Evolutionary conservation across 768 basidiomycete species (phyloP).

Genomic region (Tremella mesenterica): DNA sequence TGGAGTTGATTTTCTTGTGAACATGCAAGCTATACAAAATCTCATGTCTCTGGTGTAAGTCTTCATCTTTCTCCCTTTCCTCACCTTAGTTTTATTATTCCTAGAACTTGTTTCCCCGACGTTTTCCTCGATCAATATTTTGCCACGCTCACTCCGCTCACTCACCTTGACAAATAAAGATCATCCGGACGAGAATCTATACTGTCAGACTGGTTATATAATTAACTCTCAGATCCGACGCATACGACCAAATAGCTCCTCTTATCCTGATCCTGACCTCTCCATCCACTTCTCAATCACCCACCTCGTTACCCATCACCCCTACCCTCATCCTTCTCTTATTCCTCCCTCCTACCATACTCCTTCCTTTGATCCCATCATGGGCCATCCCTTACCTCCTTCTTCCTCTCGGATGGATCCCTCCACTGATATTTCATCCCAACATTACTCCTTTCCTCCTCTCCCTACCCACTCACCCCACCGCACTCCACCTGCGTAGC

Average conservation of each 20-base stretch:
- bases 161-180: not conserved
- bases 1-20: constrained; percentile 71
- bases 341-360: constrained; percentile 32
- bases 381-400: constrained; percentile 34
- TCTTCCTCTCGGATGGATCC: constrained; percentile 32
- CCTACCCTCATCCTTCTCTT: constrained; percentile 36
- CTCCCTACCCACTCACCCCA: constrained; percentile 11
- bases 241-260: constrained; percentile 25
- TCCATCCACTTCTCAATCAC: constrained; percentile 12
- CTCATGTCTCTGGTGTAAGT: constrained; percentile 75
- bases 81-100: not conserved
- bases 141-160: not conserved
- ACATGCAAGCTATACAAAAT: constrained; percentile 82
- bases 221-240: constrained; percentile 25
- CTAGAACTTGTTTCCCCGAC: not conserved
- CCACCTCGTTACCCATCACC: constrained; percentile 32
- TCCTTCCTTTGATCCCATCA: constrained; percentile 35
- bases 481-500: constrained; percentile 8
- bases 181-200: too few species aligned
- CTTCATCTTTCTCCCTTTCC: not conserved
- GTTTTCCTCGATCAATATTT: not conserved
- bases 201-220: not conserved
- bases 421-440: constrained; percentile 40
- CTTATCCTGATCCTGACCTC: constrained; percentile 5
- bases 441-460: constrained; percentile 22